These are phyloP conservation scores for Brassica incana DNA, from an alignment of 345 rosid species.

Conservation along the genomic window DNA sequence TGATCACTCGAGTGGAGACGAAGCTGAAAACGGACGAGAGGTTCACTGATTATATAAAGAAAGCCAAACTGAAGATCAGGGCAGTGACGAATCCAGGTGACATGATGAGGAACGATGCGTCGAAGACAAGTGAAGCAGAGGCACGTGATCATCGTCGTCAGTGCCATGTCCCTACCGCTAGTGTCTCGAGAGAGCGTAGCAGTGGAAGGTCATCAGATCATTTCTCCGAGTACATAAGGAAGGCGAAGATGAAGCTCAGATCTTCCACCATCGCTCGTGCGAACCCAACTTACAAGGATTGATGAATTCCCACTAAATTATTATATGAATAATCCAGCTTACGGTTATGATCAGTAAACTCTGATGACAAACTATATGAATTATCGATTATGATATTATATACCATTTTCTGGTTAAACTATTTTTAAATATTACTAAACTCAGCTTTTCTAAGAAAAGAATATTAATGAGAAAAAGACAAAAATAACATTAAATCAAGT, in stretches of 20 bases:
- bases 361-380: neutral
- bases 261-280: slow-evolving; percentile 32
- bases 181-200: slow-evolving; percentile 11
- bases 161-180: slow-evolving; percentile 31
- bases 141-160: slow-evolving; percentile 15
- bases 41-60: slow-evolving; percentile 36
- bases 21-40: slow-evolving; percentile 34
- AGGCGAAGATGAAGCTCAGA: slow-evolving; percentile 34
- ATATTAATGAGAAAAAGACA: no score
- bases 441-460: no score
- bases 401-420: no score
- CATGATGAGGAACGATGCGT: slow-evolving; percentile 14
- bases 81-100: slow-evolving; percentile 19
- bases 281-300: slow-evolving; percentile 8
- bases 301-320: neutral
- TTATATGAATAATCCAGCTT: neutral
- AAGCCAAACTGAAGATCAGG: slow-evolving; percentile 37
- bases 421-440: no score
- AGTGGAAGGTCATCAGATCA: slow-evolving; percentile 29
- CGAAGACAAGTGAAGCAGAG: slow-evolving; percentile 21
- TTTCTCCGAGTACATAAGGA: slow-evolving; percentile 36
- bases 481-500: no score
- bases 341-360: neutral
- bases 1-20: slow-evolving; percentile 34
- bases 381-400: neutral